Evolutionary conservation across 768 basidiomycete species (phyloP).

Genomic region (Lentinula guzmanii): DNA sequence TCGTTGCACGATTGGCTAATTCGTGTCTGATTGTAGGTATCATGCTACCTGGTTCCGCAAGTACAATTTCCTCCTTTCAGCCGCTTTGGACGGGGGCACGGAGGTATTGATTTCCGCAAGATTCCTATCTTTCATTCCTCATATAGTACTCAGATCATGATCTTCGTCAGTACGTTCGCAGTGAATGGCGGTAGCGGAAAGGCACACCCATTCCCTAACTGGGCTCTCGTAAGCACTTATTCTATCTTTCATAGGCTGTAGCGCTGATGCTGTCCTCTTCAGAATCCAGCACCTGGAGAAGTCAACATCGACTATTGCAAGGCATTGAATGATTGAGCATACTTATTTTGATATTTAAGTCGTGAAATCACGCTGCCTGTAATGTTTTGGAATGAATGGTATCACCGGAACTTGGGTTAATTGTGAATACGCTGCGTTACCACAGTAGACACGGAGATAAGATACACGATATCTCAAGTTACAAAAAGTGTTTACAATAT

Average conservation of each 20-base stretch:
- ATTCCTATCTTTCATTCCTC: neutral
- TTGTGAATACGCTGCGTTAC: too few relatives aligned
- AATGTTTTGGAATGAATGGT: too few relatives aligned
- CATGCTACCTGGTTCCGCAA: conserved; percentile 28
- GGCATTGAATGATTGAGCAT: neutral
- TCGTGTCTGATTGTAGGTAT: conserved; percentile 8
- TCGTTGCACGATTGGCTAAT: neutral
- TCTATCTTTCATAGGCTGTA: neutral
- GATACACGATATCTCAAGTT: too few relatives aligned
- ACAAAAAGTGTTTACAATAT: too few relatives aligned
- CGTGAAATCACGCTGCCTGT: too few relatives aligned
- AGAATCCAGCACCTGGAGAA: conserved; percentile 1
- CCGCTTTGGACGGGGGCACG: conserved; percentile 9
- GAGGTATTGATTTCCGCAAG: neutral
- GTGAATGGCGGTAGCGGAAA: conserved; percentile 11
- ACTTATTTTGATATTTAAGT: neutral
- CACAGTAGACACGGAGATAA: too few relatives aligned
- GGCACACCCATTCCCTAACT: conserved; percentile 8
- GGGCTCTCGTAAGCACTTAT: conserved; percentile 6
- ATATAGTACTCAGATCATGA: conserved; percentile 4
- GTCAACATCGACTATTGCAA: conserved; percentile 7
- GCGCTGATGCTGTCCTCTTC: neutral
- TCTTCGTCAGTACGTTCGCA: conserved; percentile 12
- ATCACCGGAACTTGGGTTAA: too few relatives aligned
- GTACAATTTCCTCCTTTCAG: conserved; percentile 23